A percentile compares a stretch with the other conserved stretches of the same genome.
These are phyloP conservation scores for Yamadazyma ubonensis DNA, from an alignment of 805 yeast genomes.

Conservation along the genomic window DNA sequence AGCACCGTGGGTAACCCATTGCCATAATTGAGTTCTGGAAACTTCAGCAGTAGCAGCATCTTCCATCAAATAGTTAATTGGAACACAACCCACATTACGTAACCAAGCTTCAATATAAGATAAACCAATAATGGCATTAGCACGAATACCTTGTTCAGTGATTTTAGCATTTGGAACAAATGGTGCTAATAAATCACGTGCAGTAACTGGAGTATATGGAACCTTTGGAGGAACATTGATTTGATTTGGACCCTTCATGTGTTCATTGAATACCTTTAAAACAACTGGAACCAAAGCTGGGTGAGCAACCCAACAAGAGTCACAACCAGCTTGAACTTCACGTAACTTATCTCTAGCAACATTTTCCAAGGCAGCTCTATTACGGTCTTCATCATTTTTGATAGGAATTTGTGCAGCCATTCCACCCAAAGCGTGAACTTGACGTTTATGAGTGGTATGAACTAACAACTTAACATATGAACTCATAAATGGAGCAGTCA, in stretches of 20 bases:
- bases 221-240: constrained; percentile 50
- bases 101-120: constrained; percentile 86
- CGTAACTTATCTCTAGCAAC: constrained; percentile 74
- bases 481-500: constrained; percentile 80
- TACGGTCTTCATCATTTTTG: constrained; percentile 63
- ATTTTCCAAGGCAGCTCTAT: constrained; percentile 65
- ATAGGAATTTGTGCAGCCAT: constrained; percentile 89
- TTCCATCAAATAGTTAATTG: constrained; percentile 82
- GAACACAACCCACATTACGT: constrained; percentile 81
- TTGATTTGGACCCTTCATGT: constrained; percentile 84
- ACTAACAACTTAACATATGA: constrained; percentile 73
- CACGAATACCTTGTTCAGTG: constrained; percentile 68
- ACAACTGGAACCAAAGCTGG: constrained; percentile 79
- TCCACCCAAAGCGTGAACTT: constrained; percentile 87
- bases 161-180: constrained; percentile 59
- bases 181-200: constrained; percentile 62
- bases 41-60: constrained; percentile 92
- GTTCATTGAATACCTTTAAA: constrained; percentile 65
- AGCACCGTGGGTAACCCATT: constrained; percentile 78
- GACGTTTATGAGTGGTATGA: constrained; percentile 71
- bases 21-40: constrained; percentile 76
- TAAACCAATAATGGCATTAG: constrained; percentile 72
- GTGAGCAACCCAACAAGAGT: constrained; percentile 89
- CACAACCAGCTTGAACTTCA: constrained; percentile 78
- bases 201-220: constrained; percentile 55